A percentile compares a stretch with the other conserved stretches of the same genome.
Evolutionary conservation across 2,329 filamentous ascomycete genomes (phyloP).

Genomic region (Neofusicoccum ribis): DNA sequence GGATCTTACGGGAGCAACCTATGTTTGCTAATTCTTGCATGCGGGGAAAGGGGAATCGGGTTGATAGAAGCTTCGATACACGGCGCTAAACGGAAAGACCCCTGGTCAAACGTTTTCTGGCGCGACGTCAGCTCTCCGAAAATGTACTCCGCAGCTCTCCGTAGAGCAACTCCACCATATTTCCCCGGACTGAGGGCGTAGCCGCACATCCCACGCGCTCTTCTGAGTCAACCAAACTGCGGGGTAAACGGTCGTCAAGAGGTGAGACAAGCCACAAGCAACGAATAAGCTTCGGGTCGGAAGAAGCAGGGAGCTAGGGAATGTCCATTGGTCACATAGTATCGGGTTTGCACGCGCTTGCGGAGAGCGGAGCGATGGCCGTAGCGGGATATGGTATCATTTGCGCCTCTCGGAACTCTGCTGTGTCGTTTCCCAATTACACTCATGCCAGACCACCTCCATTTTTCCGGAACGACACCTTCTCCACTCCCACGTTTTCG

Average conservation of each 20-base stretch:
- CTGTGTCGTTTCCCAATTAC: not conserved
- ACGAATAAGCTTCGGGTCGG: slow-evolving; percentile 5
- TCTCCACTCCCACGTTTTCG: slow-evolving; percentile 57
- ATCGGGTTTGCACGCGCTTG: not conserved
- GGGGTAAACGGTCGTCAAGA: not conserved
- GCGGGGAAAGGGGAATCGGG: not conserved
- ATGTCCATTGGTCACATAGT: not conserved
- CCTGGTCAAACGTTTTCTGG: not conserved
- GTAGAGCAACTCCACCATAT: not conserved
- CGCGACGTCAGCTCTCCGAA: not conserved
- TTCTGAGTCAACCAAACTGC: not conserved
- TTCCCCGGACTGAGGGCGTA: not conserved
- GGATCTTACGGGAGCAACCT: not conserved
- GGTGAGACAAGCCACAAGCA: not conserved
- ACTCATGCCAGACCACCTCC: slow-evolving; percentile 38
- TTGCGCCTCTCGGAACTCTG: not conserved
- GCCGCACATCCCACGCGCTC: not conserved
- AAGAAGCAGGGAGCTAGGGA: slow-evolving; percentile 1
- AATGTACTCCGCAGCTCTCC: not conserved
- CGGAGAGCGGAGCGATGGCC: not conserved
- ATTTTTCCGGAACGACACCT: slow-evolving; percentile 57
- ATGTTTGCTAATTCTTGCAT: not conserved
- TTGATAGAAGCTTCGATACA: not conserved
- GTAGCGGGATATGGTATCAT: slow-evolving; percentile 16
- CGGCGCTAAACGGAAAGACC: not conserved